A percentile compares a stretch with the other conserved stretches of the same genome.
Conservation (phyloP, 495 filamentous ascomycete genomes). For the Penicillium robsamsonii region DNA sequence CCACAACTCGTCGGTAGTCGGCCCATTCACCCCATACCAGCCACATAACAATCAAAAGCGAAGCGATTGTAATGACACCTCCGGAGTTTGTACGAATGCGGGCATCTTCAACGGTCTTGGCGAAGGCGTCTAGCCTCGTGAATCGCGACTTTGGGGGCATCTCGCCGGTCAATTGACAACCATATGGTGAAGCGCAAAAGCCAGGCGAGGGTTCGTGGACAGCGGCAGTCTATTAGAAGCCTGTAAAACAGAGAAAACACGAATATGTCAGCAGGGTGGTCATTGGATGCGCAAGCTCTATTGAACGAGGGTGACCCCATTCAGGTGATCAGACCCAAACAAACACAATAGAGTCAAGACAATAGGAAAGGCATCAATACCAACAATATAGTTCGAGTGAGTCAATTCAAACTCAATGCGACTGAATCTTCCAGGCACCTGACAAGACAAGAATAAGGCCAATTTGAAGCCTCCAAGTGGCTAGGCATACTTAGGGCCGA, state of each 20-base stretch:
- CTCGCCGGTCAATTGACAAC: conserved; percentile 27
- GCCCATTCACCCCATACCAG: conserved; percentile 94
- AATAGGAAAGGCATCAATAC: conserved; percentile 1
- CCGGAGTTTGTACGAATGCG: conserved; percentile 95
- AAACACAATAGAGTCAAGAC: not conserved
- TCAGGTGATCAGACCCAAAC: not conserved
- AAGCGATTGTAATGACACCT: conserved; percentile 89
- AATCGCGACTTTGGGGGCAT: conserved; percentile 75
- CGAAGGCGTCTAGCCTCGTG: conserved; percentile 94
- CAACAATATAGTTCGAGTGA: conserved; percentile 1
- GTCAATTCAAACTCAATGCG: conserved; percentile 16
- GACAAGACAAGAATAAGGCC: conserved; percentile 25
- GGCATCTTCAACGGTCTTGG: conserved; percentile 98
- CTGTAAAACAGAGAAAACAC: conserved; percentile 3
- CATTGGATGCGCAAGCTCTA: conserved; percentile 21
- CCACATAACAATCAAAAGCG: conserved; percentile 80
- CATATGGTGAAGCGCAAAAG: conserved; percentile 24
- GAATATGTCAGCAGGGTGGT: conserved; percentile 13
- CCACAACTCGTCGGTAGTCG: conserved; percentile 82
- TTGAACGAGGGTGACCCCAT: not conserved
- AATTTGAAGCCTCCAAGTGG: conserved; percentile 12
- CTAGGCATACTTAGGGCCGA: conserved; percentile 14
- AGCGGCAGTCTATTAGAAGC: conserved; percentile 5
- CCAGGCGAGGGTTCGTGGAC: conserved; percentile 1
- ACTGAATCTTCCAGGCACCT: conserved; percentile 8